Evolutionary conservation across 2,329 filamentous ascomycete species (phyloP), one percentile per base, ranked within the genome.

Genomic region (Annulohypoxylon truncatum): DNA sequence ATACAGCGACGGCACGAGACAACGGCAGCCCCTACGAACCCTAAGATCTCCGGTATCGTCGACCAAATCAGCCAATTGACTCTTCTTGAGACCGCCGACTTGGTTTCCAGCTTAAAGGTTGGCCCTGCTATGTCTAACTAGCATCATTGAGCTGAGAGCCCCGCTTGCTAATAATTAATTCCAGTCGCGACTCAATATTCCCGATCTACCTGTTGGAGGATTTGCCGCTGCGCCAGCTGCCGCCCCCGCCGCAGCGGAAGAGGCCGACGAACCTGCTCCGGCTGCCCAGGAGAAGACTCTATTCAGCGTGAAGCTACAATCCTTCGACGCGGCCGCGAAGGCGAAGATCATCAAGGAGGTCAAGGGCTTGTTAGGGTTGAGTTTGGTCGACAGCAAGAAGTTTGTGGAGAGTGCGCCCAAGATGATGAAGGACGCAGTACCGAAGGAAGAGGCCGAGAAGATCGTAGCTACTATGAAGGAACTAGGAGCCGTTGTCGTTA

Each of bases 271-370:
- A 66, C 92, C 92, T 0, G 94, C 95, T 33, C 92, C 93, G 2
- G 92, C 91, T 38, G 90, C 94, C 73, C 93, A 96, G 81, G 97
- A 98, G 88, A 98, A 90, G 90, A 95, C 95, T 3, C 88, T 99
- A 68, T 99, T 99, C 87, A 97, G 92, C 80, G 82, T 99, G 72
- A 98, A 97, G 85, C 90, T 99, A 69, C 87, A 92, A 81, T 91
- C 91, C 33, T 96, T 98, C 79, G 96, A 99, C 56, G 86, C 94
- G 26, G 86, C 83, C 53, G 84, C 95, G 71, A 99, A 99, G 87
- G 94, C 96, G 76, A 99, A 99, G 91, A 86, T 99, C 76, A 99
- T 99, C 87, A 99, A 99, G 89, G 96, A 99, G 85, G 88, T 99
- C 84, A 99, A 99, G 90, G 90, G 89, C 77, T 87, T 99, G 89